Conservation (phyloP, 495 filamentous ascomycete species). For the Usnea hakonensis region DNA sequence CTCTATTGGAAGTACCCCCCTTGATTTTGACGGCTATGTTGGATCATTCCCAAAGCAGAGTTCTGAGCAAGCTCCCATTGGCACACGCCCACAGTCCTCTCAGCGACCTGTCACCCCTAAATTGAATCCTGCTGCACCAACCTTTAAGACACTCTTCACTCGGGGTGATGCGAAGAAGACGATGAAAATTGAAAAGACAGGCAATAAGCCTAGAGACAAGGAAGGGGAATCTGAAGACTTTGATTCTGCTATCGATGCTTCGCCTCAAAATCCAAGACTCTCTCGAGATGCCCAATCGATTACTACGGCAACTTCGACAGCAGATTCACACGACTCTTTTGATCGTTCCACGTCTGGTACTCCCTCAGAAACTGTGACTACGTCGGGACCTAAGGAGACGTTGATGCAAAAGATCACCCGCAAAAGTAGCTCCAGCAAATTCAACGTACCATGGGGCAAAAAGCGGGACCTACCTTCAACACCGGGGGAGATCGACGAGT, state of each 20-base stretch:
- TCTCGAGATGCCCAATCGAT: conserved; percentile 56
- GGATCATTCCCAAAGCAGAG: conserved; percentile 39
- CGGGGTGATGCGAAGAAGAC: conserved; percentile 37
- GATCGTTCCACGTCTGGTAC: conserved; percentile 61
- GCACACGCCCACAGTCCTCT: conserved; percentile 47
- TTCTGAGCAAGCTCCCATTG: conserved; percentile 47
- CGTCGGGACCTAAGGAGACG: conserved; percentile 48
- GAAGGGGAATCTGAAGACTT: conserved; percentile 25
- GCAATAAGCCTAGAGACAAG: conserved; percentile 30
- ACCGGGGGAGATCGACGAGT: conserved; percentile 45
- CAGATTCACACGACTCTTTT: conserved; percentile 69
- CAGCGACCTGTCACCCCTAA: conserved; percentile 49
- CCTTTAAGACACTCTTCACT: conserved; percentile 48
- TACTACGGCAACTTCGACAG: conserved; percentile 53
- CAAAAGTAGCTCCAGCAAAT: conserved; percentile 74
- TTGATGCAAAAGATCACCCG: conserved; percentile 68
- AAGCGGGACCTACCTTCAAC: conserved; percentile 48
- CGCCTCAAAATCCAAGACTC: conserved; percentile 53
- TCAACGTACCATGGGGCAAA: conserved; percentile 61
- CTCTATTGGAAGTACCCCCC: conserved; percentile 39
- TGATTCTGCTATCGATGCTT: conserved; percentile 42
- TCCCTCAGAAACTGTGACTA: conserved; percentile 51
- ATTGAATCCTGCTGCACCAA: conserved; percentile 54
- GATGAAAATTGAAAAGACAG: conserved; percentile 32
- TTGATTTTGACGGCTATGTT: conserved; percentile 42